Base-by-base conservation (phyloP, 441 rosid genomes). In the Euphorbia corollata region DNA sequence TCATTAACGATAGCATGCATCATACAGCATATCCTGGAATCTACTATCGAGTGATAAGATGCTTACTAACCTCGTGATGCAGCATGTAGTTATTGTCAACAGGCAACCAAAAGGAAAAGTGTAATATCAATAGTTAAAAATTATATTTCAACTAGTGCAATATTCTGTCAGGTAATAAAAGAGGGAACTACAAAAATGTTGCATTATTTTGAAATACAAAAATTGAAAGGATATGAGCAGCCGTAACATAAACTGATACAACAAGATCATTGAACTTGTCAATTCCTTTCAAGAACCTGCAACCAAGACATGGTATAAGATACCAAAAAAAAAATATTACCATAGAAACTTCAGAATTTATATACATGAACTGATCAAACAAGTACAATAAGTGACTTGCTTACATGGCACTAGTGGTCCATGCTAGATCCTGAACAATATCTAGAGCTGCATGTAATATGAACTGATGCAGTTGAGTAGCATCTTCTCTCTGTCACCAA, bases 321-420 rank as follows among this genome's bases (percentile, higher is more conserved):
- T 20, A 7, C 1, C 22, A 27, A 53, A 5, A 16, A 34, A 8
- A 13, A 22, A 27, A 27, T 27, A 3, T 12, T 51, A 27, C 36
- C 12, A 5, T 24, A 11, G 13, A 11, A 51, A 48, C 34, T 7
- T 27, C 8, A 27, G 32, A 58, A 10, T n/a, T 5, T 8, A 34
- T 12, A 6, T 4, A 39, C 41, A 43, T 43, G 41, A 36, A 63
- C 32, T 6, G 48, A 13, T 59, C 8, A n/a, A 39, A 12, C 16
- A 8, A 54, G 23, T 16, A 39, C 20, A 51, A 23, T 48, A 48
- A 4, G 10, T 27, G 62, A 4, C 48, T 64, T 47, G 4, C 57
- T 83, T 67, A 94, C 99, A 91, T 94, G 27, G 97, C 97, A 76
- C 97, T 89, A 27, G 98, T 94, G 30, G 96, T 87, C 99, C 99